A percentile compares a stretch with the other conserved stretches of the same genome.
phyloP scores from a whole-genome alignment of 1,284 basidiomycete genomes.

The Ceratobasidium papillatum region DNA sequence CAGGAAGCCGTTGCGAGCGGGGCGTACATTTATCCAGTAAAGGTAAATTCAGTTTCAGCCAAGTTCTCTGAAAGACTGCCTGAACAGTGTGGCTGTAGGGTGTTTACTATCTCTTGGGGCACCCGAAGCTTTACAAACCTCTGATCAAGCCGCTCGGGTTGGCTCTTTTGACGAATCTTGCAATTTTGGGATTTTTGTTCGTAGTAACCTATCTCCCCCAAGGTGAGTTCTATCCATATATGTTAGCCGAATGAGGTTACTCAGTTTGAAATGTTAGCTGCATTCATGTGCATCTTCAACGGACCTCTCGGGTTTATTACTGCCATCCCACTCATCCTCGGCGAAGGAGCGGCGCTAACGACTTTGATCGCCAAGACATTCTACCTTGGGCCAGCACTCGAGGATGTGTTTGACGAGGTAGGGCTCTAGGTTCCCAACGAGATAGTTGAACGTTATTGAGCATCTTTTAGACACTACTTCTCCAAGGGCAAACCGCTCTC shows the following conservation, averaged over 20 bases:
- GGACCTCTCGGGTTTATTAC: conserved; percentile 63
- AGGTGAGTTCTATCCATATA: conserved; percentile 30
- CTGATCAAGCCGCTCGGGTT: conserved; percentile 54
- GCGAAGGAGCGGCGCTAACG: conserved; percentile 57
- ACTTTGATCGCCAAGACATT: conserved; percentile 60
- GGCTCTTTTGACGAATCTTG: conserved; percentile 50
- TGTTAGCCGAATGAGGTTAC: background rate
- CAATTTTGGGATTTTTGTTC: conserved; percentile 61
- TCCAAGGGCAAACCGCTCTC: conserved; percentile 55
- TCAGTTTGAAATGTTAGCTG: conserved; percentile 52
- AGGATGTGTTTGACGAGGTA: conserved; percentile 59
- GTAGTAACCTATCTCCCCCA: conserved; percentile 75
- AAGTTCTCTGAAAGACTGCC: background rate
- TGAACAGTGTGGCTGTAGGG: conserved; percentile 47
- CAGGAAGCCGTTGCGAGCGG: conserved; percentile 53
- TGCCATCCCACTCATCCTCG: conserved; percentile 56
- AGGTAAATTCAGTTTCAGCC: conserved; percentile 47
- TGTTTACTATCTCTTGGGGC: conserved; percentile 52
- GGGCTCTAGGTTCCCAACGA: background rate
- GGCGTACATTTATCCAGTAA: conserved; percentile 56
- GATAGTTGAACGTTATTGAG: background rate
- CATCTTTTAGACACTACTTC: conserved; percentile 50
- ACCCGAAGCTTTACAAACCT: conserved; percentile 49
- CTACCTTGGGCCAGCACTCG: conserved; percentile 58
- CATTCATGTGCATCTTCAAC: conserved; percentile 67